A percentile compares a stretch with the other conserved stretches of the same genome.
Conservation (phyloP, 257 asterid genomes). For the Nemophila menziesii region DNA sequence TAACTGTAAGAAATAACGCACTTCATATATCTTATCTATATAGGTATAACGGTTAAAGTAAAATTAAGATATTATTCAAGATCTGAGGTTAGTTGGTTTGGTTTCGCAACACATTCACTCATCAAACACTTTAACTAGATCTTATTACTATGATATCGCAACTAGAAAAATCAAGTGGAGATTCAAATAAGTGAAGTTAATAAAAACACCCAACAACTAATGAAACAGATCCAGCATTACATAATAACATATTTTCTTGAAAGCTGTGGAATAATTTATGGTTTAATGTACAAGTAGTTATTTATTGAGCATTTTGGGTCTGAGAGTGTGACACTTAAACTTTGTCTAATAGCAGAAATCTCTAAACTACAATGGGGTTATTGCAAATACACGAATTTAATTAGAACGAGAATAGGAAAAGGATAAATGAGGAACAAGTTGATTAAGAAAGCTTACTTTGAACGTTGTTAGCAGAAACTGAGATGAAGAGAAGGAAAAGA, state of each 20-base stretch:
- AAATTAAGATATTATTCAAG: too few species aligned
- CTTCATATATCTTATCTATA: background rate
- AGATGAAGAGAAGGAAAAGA: slow-evolving; percentile 9
- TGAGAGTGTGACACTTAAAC: too few species aligned
- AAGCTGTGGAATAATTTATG: too few species aligned
- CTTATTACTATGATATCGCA: background rate
- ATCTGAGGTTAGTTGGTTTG: too few species aligned
- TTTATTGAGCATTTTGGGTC: too few species aligned
- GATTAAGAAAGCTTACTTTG: slow-evolving; percentile 24
- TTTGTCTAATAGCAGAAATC: background rate
- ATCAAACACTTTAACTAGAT: background rate
- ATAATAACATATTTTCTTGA: slow-evolving; percentile 3
- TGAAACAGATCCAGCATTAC: slow-evolving; percentile 1
- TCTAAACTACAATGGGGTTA: background rate
- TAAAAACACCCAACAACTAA: slow-evolving; percentile 11
- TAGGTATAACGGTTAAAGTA: too few species aligned
- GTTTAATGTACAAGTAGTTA: too few species aligned
- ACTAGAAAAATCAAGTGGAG: background rate
- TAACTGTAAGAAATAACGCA: slow-evolving; percentile 28
- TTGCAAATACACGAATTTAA: slow-evolving; percentile 4
- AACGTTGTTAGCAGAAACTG: slow-evolving; percentile 15
- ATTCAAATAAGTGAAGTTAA: slow-evolving; percentile 9
- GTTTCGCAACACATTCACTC: too few species aligned
- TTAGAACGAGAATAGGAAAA: slow-evolving; percentile 1
- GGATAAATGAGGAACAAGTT: background rate